These are phyloP conservation scores for Candida railenensis DNA, from an alignment of 805 yeast species.

Conservation along the genomic window DNA sequence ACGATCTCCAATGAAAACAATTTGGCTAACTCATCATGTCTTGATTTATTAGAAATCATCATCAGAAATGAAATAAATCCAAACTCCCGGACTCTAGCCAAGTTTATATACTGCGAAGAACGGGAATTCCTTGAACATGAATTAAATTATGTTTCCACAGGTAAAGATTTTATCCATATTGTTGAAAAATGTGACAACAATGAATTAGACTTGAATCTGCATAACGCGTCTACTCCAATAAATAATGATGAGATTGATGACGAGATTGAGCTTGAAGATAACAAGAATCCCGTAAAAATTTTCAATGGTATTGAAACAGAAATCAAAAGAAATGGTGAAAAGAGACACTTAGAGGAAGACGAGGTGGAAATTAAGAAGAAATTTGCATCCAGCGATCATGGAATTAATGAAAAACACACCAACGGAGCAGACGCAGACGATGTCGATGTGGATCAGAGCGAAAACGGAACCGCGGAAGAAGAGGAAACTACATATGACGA, in stretches of 20 bases:
- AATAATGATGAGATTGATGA: slow-evolving; percentile 16
- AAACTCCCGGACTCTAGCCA: slow-evolving; percentile 29
- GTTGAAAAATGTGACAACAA: slow-evolving; percentile 15
- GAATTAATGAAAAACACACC: neutral
- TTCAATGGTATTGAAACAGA: slow-evolving; percentile 19
- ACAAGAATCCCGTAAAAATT: slow-evolving; percentile 10
- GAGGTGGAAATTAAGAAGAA: slow-evolving; percentile 5
- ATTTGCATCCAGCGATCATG: neutral
- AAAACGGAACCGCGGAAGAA: neutral
- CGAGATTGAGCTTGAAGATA: neutral
- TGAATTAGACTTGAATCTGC: slow-evolving; percentile 5
- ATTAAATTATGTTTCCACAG: slow-evolving; percentile 29
- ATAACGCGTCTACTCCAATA: slow-evolving; percentile 29
- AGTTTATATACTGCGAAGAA: slow-evolving; percentile 27
- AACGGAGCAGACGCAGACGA: slow-evolving; percentile 1
- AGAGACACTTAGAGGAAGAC: slow-evolving; percentile 18
- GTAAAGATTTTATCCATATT: slow-evolving; percentile 21
- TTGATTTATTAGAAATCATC: slow-evolving; percentile 60
- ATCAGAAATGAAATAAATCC: slow-evolving; percentile 16
- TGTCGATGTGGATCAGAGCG: neutral
- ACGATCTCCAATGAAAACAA: slow-evolving; percentile 53
- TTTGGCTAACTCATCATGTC: slow-evolving; percentile 70
- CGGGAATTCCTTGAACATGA: slow-evolving; percentile 22
- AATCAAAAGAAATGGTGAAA: slow-evolving; percentile 11
- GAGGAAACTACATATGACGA: neutral